These are phyloP conservation scores for Dactylellina sp. DNA, from an alignment of 2,329 filamentous ascomycete genomes.

Conservation along the genomic window DNA sequence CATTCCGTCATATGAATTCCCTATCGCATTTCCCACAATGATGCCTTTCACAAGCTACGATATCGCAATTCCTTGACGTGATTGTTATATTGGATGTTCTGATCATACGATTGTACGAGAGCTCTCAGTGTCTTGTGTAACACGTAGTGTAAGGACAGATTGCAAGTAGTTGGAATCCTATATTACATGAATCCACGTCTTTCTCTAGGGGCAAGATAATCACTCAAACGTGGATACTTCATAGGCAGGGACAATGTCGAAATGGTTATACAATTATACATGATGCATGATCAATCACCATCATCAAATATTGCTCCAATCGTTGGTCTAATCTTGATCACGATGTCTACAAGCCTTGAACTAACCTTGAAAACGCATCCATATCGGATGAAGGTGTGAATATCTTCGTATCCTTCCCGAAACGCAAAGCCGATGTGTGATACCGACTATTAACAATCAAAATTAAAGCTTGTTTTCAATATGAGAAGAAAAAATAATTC, in stretches of 20 bases:
- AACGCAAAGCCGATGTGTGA: not conserved
- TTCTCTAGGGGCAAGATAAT: too few relatives aligned
- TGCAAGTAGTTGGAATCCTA: not conserved
- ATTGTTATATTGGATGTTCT: not conserved
- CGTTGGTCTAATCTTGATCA: too few relatives aligned
- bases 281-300: too few relatives aligned
- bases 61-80: not conserved
- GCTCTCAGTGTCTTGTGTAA: conserved; percentile 16
- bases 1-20: conserved; percentile 2
- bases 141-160: not conserved
- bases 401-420: too few relatives aligned
- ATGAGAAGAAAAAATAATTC: not conserved
- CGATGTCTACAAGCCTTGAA: too few relatives aligned
- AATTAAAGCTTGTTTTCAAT: not conserved
- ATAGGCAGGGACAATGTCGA: too few relatives aligned
- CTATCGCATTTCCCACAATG: not conserved
- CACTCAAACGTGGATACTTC: too few relatives aligned
- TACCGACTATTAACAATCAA: not conserved
- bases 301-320: too few relatives aligned
- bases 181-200: not conserved
- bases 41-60: not conserved
- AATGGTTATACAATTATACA: too few relatives aligned
- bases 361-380: not conserved
- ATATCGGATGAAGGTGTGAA: not conserved
- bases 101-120: conserved; percentile 7